Evolutionary conservation across 1,284 basidiomycete genomes (phyloP), one percentile per base, ranked within the genome.

Genomic region (Veloboletus limbatus): DNA sequence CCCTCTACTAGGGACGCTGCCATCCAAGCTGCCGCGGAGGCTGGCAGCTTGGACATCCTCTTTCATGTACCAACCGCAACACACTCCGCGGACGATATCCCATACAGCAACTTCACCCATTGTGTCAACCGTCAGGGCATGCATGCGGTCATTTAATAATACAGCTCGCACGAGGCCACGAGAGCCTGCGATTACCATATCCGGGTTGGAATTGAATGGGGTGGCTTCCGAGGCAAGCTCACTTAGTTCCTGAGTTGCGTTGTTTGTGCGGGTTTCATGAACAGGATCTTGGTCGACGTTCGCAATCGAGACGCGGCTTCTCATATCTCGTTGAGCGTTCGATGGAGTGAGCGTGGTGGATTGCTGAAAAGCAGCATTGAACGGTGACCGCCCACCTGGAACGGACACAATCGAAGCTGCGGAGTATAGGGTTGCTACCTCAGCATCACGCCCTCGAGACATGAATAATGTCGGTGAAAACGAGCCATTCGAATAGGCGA

Each of bases 101-200:
- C 97, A 99, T 3, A 95, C 80, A 1, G 87, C 88, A 4, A 99
- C 85, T 54, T 88, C 82, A 8, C 91, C 90, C 0, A 77, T 73
- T 0, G 92, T 94, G 65, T 98, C 89, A 31, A 97, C 85, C 1
- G 93, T 93, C 43, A 99, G 69, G 5, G 88, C 93, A 63, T 98
- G 95, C 49, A 95, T 78, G 30, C 94, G 78, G 62, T 98, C 93
- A 66, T 95, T 98, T 37, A 99, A 73, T 49, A 94, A 75, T 20
- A 87, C 71, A 6, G 83, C 87, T 18, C 95, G 78, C 40, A 97
- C 85, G 10, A 98, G 77, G 5, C 97, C 96, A 47, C 82, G 77
- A 36, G 85, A 81, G 6, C 96, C 96, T 3, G 69, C 58, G 38
- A 97, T 87, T 9, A 88, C 68, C 40, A 81, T 78, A 55, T 91